A percentile compares a stretch with the other conserved stretches of the same genome.
Conservation (phyloP, 2,329 filamentous ascomycete genomes). For the Aspergillus unguis region DNA sequence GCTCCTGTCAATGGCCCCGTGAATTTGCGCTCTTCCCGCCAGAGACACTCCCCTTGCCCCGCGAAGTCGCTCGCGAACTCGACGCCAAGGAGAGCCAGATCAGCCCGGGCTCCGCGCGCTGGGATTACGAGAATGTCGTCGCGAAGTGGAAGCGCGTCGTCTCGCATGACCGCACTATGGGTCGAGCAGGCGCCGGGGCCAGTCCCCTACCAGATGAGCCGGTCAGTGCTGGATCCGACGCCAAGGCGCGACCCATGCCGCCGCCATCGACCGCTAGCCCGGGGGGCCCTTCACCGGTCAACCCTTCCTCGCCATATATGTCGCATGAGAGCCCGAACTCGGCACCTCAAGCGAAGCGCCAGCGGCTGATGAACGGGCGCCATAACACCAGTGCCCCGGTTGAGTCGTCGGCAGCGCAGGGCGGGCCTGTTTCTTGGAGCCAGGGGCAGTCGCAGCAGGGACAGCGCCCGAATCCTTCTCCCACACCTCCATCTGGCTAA, state of each 20-base stretch:
- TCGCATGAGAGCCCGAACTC: constrained; percentile 23
- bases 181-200: constrained; percentile 33
- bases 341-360: constrained; percentile 32
- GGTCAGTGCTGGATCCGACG: constrained; percentile 1
- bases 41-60: constrained; percentile 40
- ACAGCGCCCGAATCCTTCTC: constrained; percentile 21
- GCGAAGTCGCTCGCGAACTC: constrained; percentile 38
- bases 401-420: constrained; percentile 7
- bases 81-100: constrained; percentile 35
- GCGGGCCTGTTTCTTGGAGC: constrained; percentile 1
- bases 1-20: constrained; percentile 47
- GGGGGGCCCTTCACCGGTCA: constrained; percentile 24
- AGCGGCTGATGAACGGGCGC: constrained; percentile 36
- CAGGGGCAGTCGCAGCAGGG: not conserved
- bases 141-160: constrained; percentile 49
- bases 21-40: constrained; percentile 49
- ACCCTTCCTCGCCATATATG: constrained; percentile 27
- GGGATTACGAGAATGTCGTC: constrained; percentile 49
- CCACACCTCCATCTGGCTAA: constrained; percentile 22
- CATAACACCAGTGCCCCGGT: constrained; percentile 4
- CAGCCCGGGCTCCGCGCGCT: constrained; percentile 35
- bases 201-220: constrained; percentile 20
- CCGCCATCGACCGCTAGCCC: constrained; percentile 24
- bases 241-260: constrained; percentile 13
- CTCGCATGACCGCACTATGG: constrained; percentile 45